A percentile compares a stretch with the other conserved stretches of the same genome.
phyloP scores from a whole-genome alignment of 1,284 basidiomycete genomes.

The Moesziomyces aphidis region DNA sequence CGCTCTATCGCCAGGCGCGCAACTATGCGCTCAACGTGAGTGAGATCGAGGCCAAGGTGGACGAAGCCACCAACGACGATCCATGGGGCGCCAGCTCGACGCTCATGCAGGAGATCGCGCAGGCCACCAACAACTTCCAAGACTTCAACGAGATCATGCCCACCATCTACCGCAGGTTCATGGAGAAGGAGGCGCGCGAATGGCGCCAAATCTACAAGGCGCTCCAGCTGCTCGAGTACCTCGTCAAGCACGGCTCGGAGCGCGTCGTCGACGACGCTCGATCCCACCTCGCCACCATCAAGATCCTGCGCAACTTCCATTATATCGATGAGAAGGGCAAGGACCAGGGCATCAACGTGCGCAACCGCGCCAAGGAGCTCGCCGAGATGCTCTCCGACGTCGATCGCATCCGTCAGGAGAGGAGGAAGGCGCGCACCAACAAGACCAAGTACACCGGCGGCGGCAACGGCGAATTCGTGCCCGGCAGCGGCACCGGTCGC shows the following conservation, averaged over 20 bases:
- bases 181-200: constrained; percentile 93
- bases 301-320: constrained; percentile 97
- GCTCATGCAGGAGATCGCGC: constrained; percentile 97
- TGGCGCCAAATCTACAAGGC: constrained; percentile 99
- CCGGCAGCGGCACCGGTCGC: constrained; percentile 73
- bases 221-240: constrained; percentile 92
- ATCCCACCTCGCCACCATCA: constrained; percentile 92
- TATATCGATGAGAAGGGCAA: constrained; percentile 99
- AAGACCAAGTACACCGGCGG: constrained; percentile 89
- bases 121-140: constrained; percentile 94
- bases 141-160: constrained; percentile 99
- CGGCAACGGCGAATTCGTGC: constrained; percentile 81
- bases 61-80: constrained; percentile 97
- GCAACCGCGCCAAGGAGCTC: constrained; percentile 92
- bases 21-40: constrained; percentile 86
- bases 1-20: constrained; percentile 61
- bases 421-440: constrained; percentile 93
- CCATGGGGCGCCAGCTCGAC: constrained; percentile 99
- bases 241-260: constrained; percentile 97
- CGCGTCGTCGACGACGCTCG: constrained; percentile 97
- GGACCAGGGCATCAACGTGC: constrained; percentile 98
- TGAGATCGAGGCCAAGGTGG: constrained; percentile 97
- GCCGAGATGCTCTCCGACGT: constrained; percentile 89
- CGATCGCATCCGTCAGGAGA: constrained; percentile 87
- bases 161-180: constrained; percentile 84